phyloP scores from a whole-genome alignment of 352 stramenopile genomes.

The Phytopythium litorale region DNA sequence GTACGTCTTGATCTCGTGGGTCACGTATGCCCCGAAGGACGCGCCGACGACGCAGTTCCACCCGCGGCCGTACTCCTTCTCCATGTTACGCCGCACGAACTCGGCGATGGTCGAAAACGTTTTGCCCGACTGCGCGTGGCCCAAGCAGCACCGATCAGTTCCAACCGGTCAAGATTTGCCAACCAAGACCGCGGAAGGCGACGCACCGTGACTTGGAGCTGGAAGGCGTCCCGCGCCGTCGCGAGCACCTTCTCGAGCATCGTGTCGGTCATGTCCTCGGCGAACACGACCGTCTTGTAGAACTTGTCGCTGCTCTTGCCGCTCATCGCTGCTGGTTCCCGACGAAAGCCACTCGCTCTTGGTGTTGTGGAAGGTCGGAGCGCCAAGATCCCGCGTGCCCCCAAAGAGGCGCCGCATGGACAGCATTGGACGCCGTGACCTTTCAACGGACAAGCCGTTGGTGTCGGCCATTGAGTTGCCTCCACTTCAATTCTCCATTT shows the following conservation, averaged over 20 bases:
- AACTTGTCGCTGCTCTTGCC: slow-evolving; percentile 82
- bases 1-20: slow-evolving; percentile 95
- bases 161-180: neutral
- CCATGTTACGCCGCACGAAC: slow-evolving; percentile 90
- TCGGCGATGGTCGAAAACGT: slow-evolving; percentile 91
- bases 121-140: slow-evolving; percentile 69
- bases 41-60: slow-evolving; percentile 93
- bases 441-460: neutral
- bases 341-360: neutral
- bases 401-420: neutral
- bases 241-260: slow-evolving; percentile 91
- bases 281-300: slow-evolving; percentile 92
- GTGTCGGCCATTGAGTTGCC: too few relatives aligned
- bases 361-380: neutral
- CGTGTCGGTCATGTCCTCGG: slow-evolving; percentile 94
- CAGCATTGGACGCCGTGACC: neutral
- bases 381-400: neutral
- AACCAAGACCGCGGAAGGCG: neutral
- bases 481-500: too few relatives aligned
- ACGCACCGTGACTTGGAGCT: slow-evolving; percentile 76
- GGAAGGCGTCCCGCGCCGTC: slow-evolving; percentile 89
- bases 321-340: slow-evolving; percentile 17
- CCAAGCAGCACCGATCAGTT: neutral
- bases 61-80: slow-evolving; percentile 89
- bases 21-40: slow-evolving; percentile 92